These are phyloP conservation scores for Breynia disticha DNA, from an alignment of 441 rosid genomes.

Conservation along the genomic window DNA sequence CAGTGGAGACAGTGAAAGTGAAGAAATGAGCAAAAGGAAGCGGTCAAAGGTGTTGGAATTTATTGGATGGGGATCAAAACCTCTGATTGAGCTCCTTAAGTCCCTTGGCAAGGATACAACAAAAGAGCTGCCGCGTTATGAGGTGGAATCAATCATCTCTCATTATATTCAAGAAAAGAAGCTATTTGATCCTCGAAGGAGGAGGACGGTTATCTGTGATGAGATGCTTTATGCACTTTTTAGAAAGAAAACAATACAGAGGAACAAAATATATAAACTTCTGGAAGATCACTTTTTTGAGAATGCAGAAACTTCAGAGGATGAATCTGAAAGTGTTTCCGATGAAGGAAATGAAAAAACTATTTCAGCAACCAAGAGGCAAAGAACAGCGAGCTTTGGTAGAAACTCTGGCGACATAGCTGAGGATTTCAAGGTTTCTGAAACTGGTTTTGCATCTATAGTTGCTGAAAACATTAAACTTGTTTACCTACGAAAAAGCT, in stretches of 20 bases:
- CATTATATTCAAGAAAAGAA: slow-evolving; percentile 11
- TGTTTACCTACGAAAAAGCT: slow-evolving; percentile 42
- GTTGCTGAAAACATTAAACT: slow-evolving; percentile 36
- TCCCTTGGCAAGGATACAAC: slow-evolving; percentile 23
- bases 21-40: slow-evolving; percentile 19
- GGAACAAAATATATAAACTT: slow-evolving; percentile 14
- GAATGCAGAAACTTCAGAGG: slow-evolving; percentile 15
- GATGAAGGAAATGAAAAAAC: slow-evolving; percentile 1
- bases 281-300: slow-evolving; percentile 17
- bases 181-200: slow-evolving; percentile 18
- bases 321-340: slow-evolving; percentile 8
- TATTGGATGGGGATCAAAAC: slow-evolving; percentile 37
- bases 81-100: slow-evolving; percentile 21
- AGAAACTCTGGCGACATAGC: slow-evolving; percentile 4
- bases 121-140: slow-evolving; percentile 17
- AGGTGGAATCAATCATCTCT: slow-evolving; percentile 18
- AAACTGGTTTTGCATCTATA: slow-evolving; percentile 38
- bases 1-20: slow-evolving; percentile 9
- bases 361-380: slow-evolving; percentile 7
- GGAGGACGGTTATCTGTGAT: slow-evolving; percentile 21
- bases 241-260: slow-evolving; percentile 14
- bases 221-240: slow-evolving; percentile 18
- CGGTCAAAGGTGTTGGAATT: slow-evolving; percentile 22
- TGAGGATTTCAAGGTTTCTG: slow-evolving; percentile 8
- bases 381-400: neutral